Conservation (phyloP, 2,329 filamentous ascomycete genomes). For the Aureobasidium sp. region DNA sequence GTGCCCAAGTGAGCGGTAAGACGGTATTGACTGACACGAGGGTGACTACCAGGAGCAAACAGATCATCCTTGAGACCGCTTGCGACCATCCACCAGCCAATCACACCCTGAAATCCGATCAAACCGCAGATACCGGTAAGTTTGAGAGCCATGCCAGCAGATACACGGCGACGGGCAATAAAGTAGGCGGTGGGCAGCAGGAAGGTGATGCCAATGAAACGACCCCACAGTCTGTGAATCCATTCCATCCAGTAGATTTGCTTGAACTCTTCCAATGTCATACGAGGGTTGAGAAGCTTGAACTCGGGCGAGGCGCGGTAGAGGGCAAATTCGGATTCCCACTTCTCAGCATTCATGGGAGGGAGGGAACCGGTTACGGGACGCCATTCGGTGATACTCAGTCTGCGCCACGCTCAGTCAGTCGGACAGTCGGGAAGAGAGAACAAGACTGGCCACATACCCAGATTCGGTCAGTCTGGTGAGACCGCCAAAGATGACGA, state of each 20-base stretch:
- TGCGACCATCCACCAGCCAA: slow-evolving; percentile 99
- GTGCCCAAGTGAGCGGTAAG: slow-evolving; percentile 82
- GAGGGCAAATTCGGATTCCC: slow-evolving; percentile 88
- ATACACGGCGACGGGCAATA: slow-evolving; percentile 70
- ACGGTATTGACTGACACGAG: slow-evolving; percentile 89
- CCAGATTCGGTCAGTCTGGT: slow-evolving; percentile 94
- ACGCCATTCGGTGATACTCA: slow-evolving; percentile 98
- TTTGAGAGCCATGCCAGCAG: slow-evolving; percentile 66
- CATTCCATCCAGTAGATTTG: slow-evolving; percentile 99
- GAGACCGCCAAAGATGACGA: slow-evolving; percentile 89
- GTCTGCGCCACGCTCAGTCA: slow-evolving; percentile 41
- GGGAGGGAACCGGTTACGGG: slow-evolving; percentile 90
- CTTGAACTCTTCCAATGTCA: slow-evolving; percentile 92
- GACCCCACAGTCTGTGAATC: slow-evolving; percentile 90
- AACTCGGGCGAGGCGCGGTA: slow-evolving; percentile 93
- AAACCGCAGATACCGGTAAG: slow-evolving; percentile 77
- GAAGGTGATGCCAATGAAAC: slow-evolving; percentile 84
- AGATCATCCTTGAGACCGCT: slow-evolving; percentile 92
- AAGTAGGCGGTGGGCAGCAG: slow-evolving; percentile 85
- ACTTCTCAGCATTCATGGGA: slow-evolving; percentile 69
- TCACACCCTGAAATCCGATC: slow-evolving; percentile 89
- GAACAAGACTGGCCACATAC: slow-evolving; percentile 42
- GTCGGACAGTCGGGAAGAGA: not conserved
- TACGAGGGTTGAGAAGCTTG: slow-evolving; percentile 82
- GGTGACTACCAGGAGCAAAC: slow-evolving; percentile 83